These are phyloP conservation scores for Acanthamoeba rhysodes DNA, from an alignment of 208 protist genomes.

Conservation along the genomic window DNA sequence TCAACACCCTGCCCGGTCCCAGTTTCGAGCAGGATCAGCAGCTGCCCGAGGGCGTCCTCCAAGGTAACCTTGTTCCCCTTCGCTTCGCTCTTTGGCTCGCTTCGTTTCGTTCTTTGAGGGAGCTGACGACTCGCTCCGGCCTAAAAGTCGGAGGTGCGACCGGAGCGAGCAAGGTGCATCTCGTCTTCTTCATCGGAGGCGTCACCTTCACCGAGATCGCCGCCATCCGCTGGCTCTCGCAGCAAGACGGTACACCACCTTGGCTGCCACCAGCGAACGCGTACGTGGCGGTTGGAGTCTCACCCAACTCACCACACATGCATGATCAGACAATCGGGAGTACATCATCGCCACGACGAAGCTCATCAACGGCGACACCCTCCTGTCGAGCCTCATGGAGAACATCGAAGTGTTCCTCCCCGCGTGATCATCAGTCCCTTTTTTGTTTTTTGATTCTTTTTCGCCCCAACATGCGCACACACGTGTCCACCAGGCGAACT, in stretches of 20 bases:
- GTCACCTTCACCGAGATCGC: conserved; percentile 95
- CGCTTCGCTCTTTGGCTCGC: neutral
- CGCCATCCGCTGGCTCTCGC: conserved; percentile 93
- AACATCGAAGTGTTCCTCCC: conserved; percentile 58
- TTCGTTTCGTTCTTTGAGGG: neutral
- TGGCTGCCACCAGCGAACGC: neutral
- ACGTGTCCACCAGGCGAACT: no score
- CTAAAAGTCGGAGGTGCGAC: conserved; percentile 28
- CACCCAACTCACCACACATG: neutral
- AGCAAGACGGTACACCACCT: conserved; percentile 44
- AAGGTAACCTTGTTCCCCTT: neutral
- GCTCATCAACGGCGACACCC: conserved; percentile 86
- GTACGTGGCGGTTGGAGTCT: neutral
- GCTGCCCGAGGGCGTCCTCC: conserved; percentile 56
- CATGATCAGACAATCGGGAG: conserved; percentile 75
- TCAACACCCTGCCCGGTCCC: conserved; percentile 79
- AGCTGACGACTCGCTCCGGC: no score
- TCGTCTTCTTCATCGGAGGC: conserved; percentile 96
- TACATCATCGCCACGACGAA: conserved; percentile 89
- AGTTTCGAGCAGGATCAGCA: conserved; percentile 82
- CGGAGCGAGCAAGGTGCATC: conserved; percentile 79
- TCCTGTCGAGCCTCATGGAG: conserved; percentile 77
- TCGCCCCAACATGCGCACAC: no score
- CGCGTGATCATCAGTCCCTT: neutral
- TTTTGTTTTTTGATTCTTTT: neutral